Evolutionary conservation across 208 protist species (phyloP).

Genomic region (Acanthamoeba sp.): DNA sequence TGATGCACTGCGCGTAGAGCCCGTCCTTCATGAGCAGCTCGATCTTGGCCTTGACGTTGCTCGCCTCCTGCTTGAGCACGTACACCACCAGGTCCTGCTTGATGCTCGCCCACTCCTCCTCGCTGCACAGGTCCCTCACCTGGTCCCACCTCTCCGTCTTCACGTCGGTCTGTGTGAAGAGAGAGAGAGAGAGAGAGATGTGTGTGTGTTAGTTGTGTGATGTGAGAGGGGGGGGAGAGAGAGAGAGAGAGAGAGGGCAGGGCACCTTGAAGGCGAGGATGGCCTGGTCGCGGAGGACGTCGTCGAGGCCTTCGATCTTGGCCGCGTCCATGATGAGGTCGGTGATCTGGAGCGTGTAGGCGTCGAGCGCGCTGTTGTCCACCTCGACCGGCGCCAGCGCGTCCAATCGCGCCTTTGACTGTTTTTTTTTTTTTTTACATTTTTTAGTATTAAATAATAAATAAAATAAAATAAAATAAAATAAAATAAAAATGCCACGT

Average conservation of each 20-base stretch:
- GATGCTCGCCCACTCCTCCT: slow-evolving; percentile 76
- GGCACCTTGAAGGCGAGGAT: slow-evolving; percentile 78
- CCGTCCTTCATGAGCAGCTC: slow-evolving; percentile 79
- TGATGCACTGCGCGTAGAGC: slow-evolving; percentile 71
- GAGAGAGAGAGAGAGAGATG: not conserved
- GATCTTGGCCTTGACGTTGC: slow-evolving; percentile 35
- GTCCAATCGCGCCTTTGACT: slow-evolving; percentile 1
- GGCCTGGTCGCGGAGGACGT: slow-evolving; percentile 70
- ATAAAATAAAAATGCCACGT: too few species aligned
- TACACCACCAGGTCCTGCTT: slow-evolving; percentile 80
- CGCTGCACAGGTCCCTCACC: slow-evolving; percentile 72
- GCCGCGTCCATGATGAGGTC: slow-evolving; percentile 78
- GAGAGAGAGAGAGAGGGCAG: too few species aligned
- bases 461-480: too few species aligned
- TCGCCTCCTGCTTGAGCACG: slow-evolving; percentile 70
- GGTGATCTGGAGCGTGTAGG: slow-evolving; percentile 42
- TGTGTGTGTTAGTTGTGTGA: too few species aligned
- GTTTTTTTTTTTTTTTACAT: too few species aligned
- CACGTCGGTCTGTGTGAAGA: not conserved
- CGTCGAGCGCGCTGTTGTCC: slow-evolving; percentile 18
- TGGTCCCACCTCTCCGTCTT: slow-evolving; percentile 75
- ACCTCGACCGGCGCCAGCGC: not conserved
- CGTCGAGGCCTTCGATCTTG: slow-evolving; percentile 73
- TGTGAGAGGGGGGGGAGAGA: too few species aligned
- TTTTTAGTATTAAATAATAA: too few species aligned